Percentiles rank a stretch among this genome's conserved stretches.
These are phyloP conservation scores for Pseudogymnoascus sp. DNA, from an alignment of 2,329 filamentous ascomycete species.

Conservation along the genomic window DNA sequence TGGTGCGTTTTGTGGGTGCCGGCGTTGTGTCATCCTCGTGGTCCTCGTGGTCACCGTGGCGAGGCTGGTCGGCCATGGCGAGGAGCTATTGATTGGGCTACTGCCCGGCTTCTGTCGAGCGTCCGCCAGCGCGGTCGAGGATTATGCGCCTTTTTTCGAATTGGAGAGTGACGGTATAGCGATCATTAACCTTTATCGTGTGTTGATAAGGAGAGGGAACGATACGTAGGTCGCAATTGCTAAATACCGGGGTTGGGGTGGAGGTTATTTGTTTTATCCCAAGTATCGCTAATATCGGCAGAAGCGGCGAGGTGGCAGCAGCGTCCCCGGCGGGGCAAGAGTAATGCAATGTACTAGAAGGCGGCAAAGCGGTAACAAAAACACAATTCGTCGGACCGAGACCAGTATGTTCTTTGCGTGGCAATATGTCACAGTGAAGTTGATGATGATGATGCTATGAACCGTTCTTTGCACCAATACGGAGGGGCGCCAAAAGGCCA, in stretches of 20 bases:
- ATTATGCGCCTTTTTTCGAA: conserved; percentile 3
- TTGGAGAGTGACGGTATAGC: not conserved
- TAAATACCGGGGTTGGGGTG: conserved; percentile 1
- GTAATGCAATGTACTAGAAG: conserved; percentile 1
- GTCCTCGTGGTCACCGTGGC: conserved; percentile 8
- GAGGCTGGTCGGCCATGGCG: conserved; percentile 24
- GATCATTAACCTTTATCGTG: conserved; percentile 2
- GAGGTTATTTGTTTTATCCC: not conserved
- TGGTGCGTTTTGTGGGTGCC: conserved; percentile 64
- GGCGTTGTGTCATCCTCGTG: conserved; percentile 36
- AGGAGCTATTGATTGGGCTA: conserved; percentile 12
- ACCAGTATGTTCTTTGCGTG: not conserved
- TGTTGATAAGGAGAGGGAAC: not conserved
- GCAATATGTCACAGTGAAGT: conserved; percentile 1
- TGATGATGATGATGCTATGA: not conserved
- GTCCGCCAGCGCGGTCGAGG: conserved; percentile 5
- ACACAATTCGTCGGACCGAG: not conserved
- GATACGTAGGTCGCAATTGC: not conserved
- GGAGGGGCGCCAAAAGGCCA: conserved; percentile 1
- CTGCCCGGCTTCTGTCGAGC: not conserved
- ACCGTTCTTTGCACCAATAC: not conserved
- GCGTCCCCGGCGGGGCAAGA: conserved; percentile 1
- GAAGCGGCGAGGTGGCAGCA: conserved; percentile 7
- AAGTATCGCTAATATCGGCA: conserved; percentile 1
- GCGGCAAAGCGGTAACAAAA: conserved; percentile 6